phyloP scores from a whole-genome alignment of 2,329 filamentous ascomycete genomes.

The Balansia obtecta region DNA sequence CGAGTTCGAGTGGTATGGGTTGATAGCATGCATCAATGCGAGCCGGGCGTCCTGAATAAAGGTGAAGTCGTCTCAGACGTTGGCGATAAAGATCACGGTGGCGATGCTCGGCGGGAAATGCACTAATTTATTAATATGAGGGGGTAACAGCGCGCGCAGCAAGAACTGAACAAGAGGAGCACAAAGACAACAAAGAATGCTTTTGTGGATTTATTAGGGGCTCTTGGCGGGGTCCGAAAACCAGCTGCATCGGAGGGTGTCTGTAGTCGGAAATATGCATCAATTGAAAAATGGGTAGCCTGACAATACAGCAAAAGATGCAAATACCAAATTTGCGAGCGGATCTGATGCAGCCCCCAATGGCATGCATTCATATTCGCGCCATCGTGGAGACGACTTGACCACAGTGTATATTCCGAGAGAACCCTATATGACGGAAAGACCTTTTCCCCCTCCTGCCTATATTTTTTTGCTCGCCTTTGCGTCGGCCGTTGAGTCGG shows the following conservation, averaged over 20 bases:
- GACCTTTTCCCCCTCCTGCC: background rate
- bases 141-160: background rate
- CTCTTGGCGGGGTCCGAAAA: conserved; percentile 8
- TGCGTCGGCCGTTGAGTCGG: too few relatives aligned
- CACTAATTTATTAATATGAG: background rate
- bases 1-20: background rate
- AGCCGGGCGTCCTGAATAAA: background rate
- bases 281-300: conserved; percentile 7
- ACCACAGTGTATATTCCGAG: too few relatives aligned
- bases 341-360: background rate
- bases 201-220: background rate
- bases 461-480: background rate
- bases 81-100: background rate
- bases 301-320: background rate
- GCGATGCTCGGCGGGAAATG: background rate
- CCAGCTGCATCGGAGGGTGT: conserved; percentile 12
- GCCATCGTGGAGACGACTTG: too few relatives aligned
- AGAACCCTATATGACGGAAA: too few relatives aligned
- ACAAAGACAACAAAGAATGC: background rate
- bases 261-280: conserved; percentile 11
- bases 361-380: background rate
- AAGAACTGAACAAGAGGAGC: background rate
- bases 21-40: background rate
- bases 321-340: background rate
- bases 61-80: background rate